Evolutionary conservation across 495 filamentous ascomycete species (phyloP).

Genomic region (Hyaloscypha finlandica): DNA sequence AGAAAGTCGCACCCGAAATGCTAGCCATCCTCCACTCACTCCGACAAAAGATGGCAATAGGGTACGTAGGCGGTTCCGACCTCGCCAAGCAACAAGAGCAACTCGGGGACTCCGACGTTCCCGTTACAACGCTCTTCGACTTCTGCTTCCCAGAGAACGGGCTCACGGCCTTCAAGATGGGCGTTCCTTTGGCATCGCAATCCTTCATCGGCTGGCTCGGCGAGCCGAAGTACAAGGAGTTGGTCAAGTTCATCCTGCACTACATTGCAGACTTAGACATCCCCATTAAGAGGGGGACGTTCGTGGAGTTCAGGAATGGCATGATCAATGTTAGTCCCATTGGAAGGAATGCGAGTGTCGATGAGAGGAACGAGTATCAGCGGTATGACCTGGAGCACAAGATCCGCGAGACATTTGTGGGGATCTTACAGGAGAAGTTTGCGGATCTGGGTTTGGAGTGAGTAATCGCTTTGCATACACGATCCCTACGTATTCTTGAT

Average conservation of each 20-base stretch:
- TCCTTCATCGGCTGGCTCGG: slow-evolving; percentile 93
- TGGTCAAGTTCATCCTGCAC: slow-evolving; percentile 83
- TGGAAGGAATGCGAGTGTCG: slow-evolving; percentile 82
- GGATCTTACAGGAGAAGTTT: slow-evolving; percentile 76
- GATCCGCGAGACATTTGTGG: slow-evolving; percentile 71
- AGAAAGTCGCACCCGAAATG: slow-evolving; percentile 77
- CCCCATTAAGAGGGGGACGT: slow-evolving; percentile 92
- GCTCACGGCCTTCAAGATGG: slow-evolving; percentile 83
- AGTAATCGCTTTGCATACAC: slow-evolving; percentile 34
- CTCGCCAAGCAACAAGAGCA: slow-evolving; percentile 95
- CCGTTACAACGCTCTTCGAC: slow-evolving; percentile 84
- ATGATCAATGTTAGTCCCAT: slow-evolving; percentile 96
- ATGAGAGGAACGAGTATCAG: slow-evolving; percentile 80
- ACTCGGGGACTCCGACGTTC: slow-evolving; percentile 62
- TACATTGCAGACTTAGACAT: slow-evolving; percentile 87
- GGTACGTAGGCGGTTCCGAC: slow-evolving; percentile 87
- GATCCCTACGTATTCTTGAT: not conserved
- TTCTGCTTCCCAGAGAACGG: slow-evolving; percentile 97
- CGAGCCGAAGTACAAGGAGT: slow-evolving; percentile 86
- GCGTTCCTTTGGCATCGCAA: slow-evolving; percentile 66
- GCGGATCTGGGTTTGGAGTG: slow-evolving; percentile 82
- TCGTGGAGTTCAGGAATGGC: slow-evolving; percentile 94
- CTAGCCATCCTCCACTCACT: slow-evolving; percentile 74
- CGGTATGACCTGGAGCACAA: slow-evolving; percentile 75
- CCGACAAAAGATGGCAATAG: slow-evolving; percentile 87